These are phyloP conservation scores for Lentinula sp. DNA, from an alignment of 768 basidiomycete genomes.

Conservation along the genomic window DNA sequence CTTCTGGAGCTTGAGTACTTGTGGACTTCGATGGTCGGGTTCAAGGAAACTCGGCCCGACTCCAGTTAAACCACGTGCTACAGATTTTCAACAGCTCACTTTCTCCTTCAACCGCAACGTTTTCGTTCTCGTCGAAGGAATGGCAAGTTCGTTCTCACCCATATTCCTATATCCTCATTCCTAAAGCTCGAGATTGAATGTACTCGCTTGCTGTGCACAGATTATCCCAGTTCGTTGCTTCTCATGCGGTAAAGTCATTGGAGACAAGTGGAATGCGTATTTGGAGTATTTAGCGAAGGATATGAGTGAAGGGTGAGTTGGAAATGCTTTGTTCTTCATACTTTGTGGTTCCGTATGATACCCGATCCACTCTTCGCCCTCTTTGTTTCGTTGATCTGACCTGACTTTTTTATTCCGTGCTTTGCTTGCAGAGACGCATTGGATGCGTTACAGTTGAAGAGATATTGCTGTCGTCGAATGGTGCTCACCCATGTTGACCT, in stretches of 20 bases:
- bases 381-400: too few relatives aligned
- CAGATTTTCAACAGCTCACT: not conserved
- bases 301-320: conserved; percentile 79
- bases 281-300: conserved; percentile 75
- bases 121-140: not conserved
- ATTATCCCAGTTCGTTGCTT: conserved; percentile 97
- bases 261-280: conserved; percentile 93
- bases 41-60: too few relatives aligned
- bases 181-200: not conserved
- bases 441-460: conserved; percentile 81
- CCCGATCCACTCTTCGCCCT: not conserved
- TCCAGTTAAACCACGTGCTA: not conserved
- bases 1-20: too few relatives aligned
- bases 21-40: too few relatives aligned
- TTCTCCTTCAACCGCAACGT: not conserved
- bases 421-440: conserved; percentile 66
- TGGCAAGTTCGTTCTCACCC: not conserved
- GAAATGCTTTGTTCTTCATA: not conserved
- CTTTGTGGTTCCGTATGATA: not conserved
- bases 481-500: conserved; percentile 96
- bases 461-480: conserved; percentile 97
- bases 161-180: not conserved
- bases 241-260: conserved; percentile 95
- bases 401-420: not conserved
- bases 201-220: conserved; percentile 32